Conservation (phyloP, 2,329 filamentous ascomycete genomes). For the Pestalotiopsis sp. region DNA sequence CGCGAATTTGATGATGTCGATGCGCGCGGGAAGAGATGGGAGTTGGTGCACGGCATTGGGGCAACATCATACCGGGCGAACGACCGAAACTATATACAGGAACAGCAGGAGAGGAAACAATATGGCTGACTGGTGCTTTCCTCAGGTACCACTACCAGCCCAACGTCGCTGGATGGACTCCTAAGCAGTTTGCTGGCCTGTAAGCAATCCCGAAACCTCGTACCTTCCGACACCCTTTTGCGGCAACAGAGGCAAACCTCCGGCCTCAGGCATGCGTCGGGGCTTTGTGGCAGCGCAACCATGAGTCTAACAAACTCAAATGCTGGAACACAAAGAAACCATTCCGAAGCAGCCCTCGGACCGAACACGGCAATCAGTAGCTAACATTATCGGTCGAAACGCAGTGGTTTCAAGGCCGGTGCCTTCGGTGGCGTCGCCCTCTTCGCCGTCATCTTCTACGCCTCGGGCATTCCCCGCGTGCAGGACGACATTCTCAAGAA, state of each 20-base stretch:
- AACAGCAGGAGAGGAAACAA: constrained; percentile 14
- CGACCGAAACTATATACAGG: constrained; percentile 9
- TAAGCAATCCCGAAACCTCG: constrained; percentile 42
- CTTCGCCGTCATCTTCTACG: constrained; percentile 60
- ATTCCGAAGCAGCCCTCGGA: not conserved
- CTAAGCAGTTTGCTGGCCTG: constrained; percentile 49
- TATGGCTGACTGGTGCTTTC: constrained; percentile 9
- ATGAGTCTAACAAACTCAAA: not conserved
- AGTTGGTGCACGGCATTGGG: not conserved
- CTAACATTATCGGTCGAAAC: not conserved
- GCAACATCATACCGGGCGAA: not conserved
- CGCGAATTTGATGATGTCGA: not conserved
- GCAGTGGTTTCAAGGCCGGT: constrained; percentile 55
- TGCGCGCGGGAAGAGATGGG: not conserved
- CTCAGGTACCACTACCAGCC: constrained; percentile 62
- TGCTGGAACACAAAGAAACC: not conserved
- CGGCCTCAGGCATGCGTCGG: not conserved
- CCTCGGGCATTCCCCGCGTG: constrained; percentile 64
- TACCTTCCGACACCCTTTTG: not conserved
- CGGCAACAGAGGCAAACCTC: not conserved
- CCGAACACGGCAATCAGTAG: not conserved
- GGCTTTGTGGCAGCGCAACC: not conserved
- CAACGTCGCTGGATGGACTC: constrained; percentile 56
- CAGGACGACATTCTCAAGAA: constrained; percentile 63
- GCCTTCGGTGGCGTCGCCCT: constrained; percentile 61